Evolutionary conservation across 139 green algal species (phyloP), one percentile per base, ranked within the genome.

Genomic region (Coccomyxa sp.): DNA sequence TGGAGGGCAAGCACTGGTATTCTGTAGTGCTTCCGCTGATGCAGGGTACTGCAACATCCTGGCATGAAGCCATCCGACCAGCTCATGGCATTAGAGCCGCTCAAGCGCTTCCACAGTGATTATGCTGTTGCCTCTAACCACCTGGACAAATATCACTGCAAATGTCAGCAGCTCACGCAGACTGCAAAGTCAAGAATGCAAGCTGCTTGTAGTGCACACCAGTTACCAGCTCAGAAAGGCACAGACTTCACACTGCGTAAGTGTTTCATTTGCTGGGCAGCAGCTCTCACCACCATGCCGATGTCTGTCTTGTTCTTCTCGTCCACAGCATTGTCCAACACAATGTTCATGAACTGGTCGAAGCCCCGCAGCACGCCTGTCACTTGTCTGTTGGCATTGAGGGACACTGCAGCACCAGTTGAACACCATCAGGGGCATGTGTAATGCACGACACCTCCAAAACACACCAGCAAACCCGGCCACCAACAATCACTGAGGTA

Each of bases 331-430:
- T 92, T 89, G 89, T 99, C 97, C 83, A 99, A 88, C 86, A 99
- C 97, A 11, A 99, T 86, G 89, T 99, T 99, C 95, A 99, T 98
- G 87, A 99, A 99, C 88, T 98, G 96, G 87, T 99, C 97, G 82
- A 99, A 99, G 0, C 97, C 97, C 0, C 97, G 90, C 30, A 99
- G 93, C 18, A 97, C 92, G 0, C 97, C 97, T 1, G 95, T 95
- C 30, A 99, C 97, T 32, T 94, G 91, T 45, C 97, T 89, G 88
- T 98, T 98, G 0, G 89, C 95, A 82, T 99, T 99, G 58, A 99
- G 86, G 23, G 85, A 87, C 31, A 98, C 95, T 96, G 91, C 88
- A 87, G 17, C 51, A 31, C 76, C 77, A 16, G 51, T 81, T 28
- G 7, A 51, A 51, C 38, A 51, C 7, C 7, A 51, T 51, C 13